Percentiles rank a stretch among this genome's conserved stretches.
Evolutionary conservation across 2,329 filamentous ascomycete species (phyloP).

Genomic region (Phialophora verrucosa): DNA sequence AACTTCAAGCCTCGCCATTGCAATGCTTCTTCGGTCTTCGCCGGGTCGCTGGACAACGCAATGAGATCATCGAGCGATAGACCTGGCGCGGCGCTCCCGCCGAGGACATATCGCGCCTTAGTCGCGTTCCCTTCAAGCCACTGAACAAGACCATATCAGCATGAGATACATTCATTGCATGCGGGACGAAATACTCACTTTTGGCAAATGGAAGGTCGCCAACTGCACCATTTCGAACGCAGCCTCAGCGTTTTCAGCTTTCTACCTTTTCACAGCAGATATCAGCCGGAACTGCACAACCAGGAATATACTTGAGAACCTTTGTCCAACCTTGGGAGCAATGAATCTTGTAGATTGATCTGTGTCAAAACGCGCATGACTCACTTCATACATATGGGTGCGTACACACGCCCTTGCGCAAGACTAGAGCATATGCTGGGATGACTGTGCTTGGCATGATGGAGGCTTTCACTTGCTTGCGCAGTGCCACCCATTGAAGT

Average conservation of each 20-base stretch:
- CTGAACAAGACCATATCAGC: constrained; percentile 10
- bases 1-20: constrained; percentile 32
- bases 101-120: constrained; percentile 29
- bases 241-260: neutral
- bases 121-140: constrained; percentile 28
- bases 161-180: neutral
- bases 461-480: neutral
- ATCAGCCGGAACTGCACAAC: neutral
- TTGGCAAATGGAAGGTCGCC: constrained; percentile 3
- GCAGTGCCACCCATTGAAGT: neutral
- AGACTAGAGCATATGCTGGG: neutral
- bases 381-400: neutral
- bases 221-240: constrained; percentile 1
- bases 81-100: constrained; percentile 50
- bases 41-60: constrained; percentile 56
- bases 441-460: neutral
- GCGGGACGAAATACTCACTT: neutral
- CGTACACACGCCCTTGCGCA: neutral
- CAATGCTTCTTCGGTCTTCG: constrained; percentile 35
- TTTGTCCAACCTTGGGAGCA: neutral
- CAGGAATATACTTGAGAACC: neutral
- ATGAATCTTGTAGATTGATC: neutral
- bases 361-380: neutral
- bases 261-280: neutral
- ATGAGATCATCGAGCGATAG: constrained; percentile 73